Base-by-base conservation (phyloP, 352 stramenopile species). In the Aphanomyces euteiches region DNA sequence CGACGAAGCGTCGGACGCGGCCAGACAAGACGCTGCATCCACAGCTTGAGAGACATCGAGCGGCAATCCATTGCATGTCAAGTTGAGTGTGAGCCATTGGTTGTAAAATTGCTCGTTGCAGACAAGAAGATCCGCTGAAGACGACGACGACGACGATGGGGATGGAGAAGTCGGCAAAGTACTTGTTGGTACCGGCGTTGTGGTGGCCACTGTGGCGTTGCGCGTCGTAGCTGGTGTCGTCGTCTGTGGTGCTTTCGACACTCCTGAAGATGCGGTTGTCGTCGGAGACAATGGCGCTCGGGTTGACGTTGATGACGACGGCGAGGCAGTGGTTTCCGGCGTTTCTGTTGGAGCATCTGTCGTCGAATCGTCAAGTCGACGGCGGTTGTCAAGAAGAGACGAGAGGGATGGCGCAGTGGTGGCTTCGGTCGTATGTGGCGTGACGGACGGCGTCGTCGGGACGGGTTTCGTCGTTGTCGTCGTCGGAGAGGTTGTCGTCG, bases 21-120 rank as follows among this genome's bases (percentile, higher is more conserved):
- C 90, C 10, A 89, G 71, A 69, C 87, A 94, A 73, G 90, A 74
- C 21, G 82, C 78, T 36, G 83, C 77, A 6, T 77, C 74, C 1
- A 81, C 83, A 1, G 86, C 86, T 1, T 50, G 28, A 19, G 45
- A 39, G 8, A 83, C 77, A 41, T 92, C 79, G 5, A 93, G 68
- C 8, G 77, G 66, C 0, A 67, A 66, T 38, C 75, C 82, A 45
- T 73, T 79, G 48, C 86, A 93, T 37, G 77, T 87, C 54, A 93
- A 77, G 10, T 81, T 81, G 75, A 90, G 83, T 57, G 77, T 77
- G 10, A 57, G 39, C 85, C 85, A 93, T 4, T 85, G 81, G 13
- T 79, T 72, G 75, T 93, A 93, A 72, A 93, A 93, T n/a, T 75
- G 77, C 13, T 76, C 75, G 70, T 93, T 83, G 66, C 85, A 93